Conservation (phyloP, 495 filamentous ascomycete species). For the Penicillium cataractarum region DNA sequence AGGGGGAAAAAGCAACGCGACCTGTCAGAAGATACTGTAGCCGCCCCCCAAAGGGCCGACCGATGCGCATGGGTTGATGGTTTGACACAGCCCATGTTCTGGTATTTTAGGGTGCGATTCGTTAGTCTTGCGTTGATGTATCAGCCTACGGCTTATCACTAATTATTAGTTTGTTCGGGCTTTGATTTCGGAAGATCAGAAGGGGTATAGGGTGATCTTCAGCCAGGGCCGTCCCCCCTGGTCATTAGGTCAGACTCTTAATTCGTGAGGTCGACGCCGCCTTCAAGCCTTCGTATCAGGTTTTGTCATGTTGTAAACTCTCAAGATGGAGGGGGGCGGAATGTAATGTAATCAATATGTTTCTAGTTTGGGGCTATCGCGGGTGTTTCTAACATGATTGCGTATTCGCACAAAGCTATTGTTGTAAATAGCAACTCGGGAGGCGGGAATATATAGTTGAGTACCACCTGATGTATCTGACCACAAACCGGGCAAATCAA, state of each 20-base stretch:
- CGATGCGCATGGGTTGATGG: slow-evolving; percentile 20
- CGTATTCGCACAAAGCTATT: no score
- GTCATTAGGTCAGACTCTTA: slow-evolving; percentile 6
- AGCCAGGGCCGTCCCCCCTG: neutral
- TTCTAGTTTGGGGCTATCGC: neutral
- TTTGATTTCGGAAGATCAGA: neutral
- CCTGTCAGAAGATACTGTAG: slow-evolving; percentile 28
- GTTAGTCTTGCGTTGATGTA: slow-evolving; percentile 3
- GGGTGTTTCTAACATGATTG: no score
- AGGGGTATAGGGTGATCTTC: neutral
- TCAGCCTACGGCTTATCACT: neutral
- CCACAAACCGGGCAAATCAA: neutral
- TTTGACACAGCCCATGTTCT: slow-evolving; percentile 7
- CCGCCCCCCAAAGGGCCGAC: slow-evolving; percentile 10
- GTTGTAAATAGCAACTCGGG: neutral
- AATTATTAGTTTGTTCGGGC: neutral
- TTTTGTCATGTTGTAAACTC: neutral
- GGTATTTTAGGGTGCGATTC: slow-evolving; percentile 2
- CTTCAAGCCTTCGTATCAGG: neutral
- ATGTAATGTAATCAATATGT: neutral
- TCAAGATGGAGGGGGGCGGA: neutral
- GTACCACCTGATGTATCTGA: neutral
- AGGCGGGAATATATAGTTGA: neutral
- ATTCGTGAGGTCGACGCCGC: neutral
- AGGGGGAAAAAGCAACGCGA: slow-evolving; percentile 24